Conservation (phyloP, 352 stramenopile species). For the Phytophthora pisi region DNA sequence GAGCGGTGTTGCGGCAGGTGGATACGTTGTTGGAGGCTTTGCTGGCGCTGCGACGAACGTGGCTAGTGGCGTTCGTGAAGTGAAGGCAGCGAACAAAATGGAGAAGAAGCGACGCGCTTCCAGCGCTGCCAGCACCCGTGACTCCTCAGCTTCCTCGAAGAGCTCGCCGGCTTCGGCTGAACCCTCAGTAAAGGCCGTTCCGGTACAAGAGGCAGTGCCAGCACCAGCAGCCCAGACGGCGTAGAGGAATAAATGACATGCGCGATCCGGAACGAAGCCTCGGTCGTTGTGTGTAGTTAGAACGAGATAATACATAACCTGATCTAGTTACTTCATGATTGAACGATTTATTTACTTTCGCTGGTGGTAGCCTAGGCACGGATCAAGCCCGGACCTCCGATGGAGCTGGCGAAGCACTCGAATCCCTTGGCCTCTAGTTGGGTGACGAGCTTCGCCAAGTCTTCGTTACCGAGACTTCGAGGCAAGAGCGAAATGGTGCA, state of each 20-base stretch:
- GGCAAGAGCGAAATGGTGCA: conserved; percentile 89
- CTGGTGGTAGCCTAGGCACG: conserved; percentile 11
- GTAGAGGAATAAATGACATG: conserved; percentile 24
- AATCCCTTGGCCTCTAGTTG: conserved; percentile 58
- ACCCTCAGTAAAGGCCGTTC: conserved; percentile 29
- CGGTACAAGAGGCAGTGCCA: conserved; percentile 15
- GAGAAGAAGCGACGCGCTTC: conserved; percentile 63
- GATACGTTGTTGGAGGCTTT: conserved; percentile 83
- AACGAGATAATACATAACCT: conserved; percentile 35
- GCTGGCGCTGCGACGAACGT: conserved; percentile 84
- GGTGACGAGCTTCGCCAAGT: conserved; percentile 49
- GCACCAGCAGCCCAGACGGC: conserved; percentile 35
- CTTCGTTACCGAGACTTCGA: conserved; percentile 38
- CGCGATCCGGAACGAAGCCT: conserved; percentile 4
- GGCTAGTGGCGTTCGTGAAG: conserved; percentile 78
- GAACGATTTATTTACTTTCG: background rate
- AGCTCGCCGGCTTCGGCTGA: conserved; percentile 26
- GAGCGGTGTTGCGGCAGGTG: conserved; percentile 76
- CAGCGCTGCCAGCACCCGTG: conserved; percentile 37
- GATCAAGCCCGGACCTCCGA: conserved; percentile 59
- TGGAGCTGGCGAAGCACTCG: conserved; percentile 60
- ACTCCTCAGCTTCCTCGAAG: conserved; percentile 36
- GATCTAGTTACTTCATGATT: conserved; percentile 23
- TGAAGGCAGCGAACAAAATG: conserved; percentile 80
- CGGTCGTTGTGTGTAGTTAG: conserved; percentile 34